phyloP scores from a whole-genome alignment of 1,284 basidiomycete genomes.

The Coniferiporia sulphurascens region DNA sequence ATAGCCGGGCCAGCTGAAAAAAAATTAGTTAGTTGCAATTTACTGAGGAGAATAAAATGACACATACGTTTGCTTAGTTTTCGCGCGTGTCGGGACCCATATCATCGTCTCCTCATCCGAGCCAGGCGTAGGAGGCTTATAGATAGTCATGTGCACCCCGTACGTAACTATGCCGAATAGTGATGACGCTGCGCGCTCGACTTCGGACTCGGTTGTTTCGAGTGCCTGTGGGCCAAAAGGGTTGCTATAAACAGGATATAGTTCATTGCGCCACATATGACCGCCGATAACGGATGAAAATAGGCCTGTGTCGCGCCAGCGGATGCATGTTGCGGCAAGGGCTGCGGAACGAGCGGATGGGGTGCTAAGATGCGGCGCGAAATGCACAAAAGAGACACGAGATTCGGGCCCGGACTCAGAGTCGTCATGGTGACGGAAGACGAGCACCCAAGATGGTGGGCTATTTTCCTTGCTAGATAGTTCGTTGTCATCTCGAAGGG shows the following conservation, averaged over 20 bases:
- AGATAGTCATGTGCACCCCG: slow-evolving; percentile 81
- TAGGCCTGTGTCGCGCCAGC: slow-evolving; percentile 61
- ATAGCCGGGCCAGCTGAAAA: slow-evolving; percentile 62
- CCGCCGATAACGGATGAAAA: slow-evolving; percentile 66
- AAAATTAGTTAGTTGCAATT: slow-evolving; percentile 1
- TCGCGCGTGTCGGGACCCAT: slow-evolving; percentile 86
- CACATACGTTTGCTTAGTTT: slow-evolving; percentile 82
- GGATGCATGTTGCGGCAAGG: slow-evolving; percentile 58
- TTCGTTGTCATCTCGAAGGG: slow-evolving; percentile 46
- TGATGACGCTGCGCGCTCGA: slow-evolving; percentile 86
- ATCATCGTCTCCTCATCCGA: slow-evolving; percentile 53
- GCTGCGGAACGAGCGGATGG: slow-evolving; percentile 51
- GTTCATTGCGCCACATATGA: slow-evolving; percentile 78
- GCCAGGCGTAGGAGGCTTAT: slow-evolving; percentile 39
- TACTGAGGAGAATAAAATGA: neutral
- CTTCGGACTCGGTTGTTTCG: slow-evolving; percentile 73
- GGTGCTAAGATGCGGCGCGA: slow-evolving; percentile 46
- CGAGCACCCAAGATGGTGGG: slow-evolving; percentile 40
- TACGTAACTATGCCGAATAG: slow-evolving; percentile 90
- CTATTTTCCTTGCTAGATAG: slow-evolving; percentile 26
- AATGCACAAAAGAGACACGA: slow-evolving; percentile 37
- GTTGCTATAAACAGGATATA: slow-evolving; percentile 77
- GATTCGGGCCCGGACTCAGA: slow-evolving; percentile 12
- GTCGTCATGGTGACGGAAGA: neutral
- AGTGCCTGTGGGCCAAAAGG: slow-evolving; percentile 50